Evolutionary conservation across 202 grass and related monocot genomes (phyloP).

Genomic region (Eragrostis tef): DNA sequence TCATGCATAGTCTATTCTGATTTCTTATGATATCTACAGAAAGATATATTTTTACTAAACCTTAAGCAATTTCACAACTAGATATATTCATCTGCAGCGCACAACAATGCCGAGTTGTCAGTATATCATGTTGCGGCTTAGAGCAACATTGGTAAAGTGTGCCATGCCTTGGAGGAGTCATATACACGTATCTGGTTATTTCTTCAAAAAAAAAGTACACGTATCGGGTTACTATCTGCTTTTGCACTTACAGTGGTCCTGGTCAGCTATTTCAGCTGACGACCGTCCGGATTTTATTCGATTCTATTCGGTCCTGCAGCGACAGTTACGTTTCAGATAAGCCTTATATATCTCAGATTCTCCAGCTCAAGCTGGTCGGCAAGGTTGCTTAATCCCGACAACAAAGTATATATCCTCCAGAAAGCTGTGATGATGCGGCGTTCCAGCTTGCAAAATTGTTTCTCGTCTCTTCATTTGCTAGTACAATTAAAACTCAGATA

Average conservation of each 20-base stretch:
- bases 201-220: too few relatives aligned
- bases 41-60: too few relatives aligned
- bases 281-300: not conserved
- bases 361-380: not conserved
- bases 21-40: not conserved
- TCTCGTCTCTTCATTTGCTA: too few relatives aligned
- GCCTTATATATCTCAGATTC: not conserved
- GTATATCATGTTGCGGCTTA: not conserved
- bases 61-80: too few relatives aligned
- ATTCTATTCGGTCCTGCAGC: not conserved
- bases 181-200: too few relatives aligned
- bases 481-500: too few relatives aligned
- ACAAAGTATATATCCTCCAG: not conserved
- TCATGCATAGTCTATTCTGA: not conserved
- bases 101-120: not conserved
- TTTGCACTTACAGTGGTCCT: not conserved
- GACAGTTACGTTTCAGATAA: slow-evolving; percentile 33
- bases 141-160: not conserved
- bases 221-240: not conserved
- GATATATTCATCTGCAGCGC: too few relatives aligned
- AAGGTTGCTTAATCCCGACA: slow-evolving; percentile 19
- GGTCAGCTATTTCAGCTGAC: not conserved
- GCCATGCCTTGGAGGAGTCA: not conserved
- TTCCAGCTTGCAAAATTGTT: too few relatives aligned
- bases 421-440: too few relatives aligned